phyloP scores from a whole-genome alignment of 352 stramenopile species.

The Phytophthora meadii region DNA sequence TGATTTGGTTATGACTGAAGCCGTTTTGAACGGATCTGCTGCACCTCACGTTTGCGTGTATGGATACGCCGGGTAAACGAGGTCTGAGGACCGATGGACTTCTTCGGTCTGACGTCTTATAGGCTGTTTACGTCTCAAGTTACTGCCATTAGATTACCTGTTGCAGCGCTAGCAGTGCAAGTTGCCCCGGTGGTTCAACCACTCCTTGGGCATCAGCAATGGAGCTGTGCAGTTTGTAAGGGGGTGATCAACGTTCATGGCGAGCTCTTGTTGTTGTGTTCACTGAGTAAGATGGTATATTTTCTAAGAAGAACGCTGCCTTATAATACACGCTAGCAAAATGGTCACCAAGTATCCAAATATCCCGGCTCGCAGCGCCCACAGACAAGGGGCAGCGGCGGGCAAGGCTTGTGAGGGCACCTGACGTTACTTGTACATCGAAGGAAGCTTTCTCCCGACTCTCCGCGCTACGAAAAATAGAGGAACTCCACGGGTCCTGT shows the following conservation, averaged over 20 bases:
- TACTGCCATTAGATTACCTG: no score
- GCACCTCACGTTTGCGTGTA: no score
- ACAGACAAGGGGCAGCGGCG: conserved; percentile 36
- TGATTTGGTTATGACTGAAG: conserved; percentile 3
- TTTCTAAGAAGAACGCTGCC: conserved; percentile 78
- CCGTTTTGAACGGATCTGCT: no score
- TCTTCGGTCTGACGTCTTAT: no score
- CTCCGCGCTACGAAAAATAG: conserved; percentile 54
- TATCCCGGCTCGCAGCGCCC: conserved; percentile 37
- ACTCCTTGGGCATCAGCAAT: no score
- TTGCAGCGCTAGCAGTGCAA: no score
- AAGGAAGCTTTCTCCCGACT: conserved; percentile 82
- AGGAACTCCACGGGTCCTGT: conserved; percentile 40
- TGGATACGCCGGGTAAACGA: no score
- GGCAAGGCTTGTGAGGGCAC: conserved; percentile 55
- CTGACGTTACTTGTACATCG: conserved; percentile 78
- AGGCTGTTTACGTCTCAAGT: no score
- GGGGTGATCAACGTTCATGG: no score
- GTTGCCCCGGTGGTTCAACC: no score
- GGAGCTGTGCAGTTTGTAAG: no score
- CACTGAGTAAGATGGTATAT: conserved; percentile 53
- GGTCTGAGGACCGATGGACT: no score
- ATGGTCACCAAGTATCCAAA: conserved; percentile 67
- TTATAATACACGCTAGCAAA: conserved; percentile 82
- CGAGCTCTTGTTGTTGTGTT: conserved; percentile 3